Base-by-base conservation (phyloP, 371 early-diverging fungal genomes). In the Spraguea lophii region DNA sequence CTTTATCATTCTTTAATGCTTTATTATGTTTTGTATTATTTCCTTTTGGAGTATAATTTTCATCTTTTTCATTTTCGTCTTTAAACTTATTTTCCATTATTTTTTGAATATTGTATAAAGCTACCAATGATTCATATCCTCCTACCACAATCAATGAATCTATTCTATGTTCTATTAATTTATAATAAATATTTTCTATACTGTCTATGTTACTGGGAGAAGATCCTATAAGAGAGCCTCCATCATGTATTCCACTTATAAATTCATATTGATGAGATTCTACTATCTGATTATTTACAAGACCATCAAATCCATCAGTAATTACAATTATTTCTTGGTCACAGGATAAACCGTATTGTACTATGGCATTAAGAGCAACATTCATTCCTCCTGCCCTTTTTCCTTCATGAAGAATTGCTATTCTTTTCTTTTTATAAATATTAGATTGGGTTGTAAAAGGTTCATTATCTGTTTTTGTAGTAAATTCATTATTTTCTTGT, bases 361-460 rank as follows among this genome's bases (percentile, higher is more conserved):
- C 85, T 3, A 82, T 79, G 1, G 81, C 78, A 46, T 88, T 79
- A 3, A 90, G 83, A 0, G 88, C 90, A 10, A 87, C 80, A 66
- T 93, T 93, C 87, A 92, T 89, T 40, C 97, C 97, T 49, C 85
- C 88, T 12, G 88, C 85, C 25, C 92, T 90, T 0, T 85, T 86
- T 46, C 94, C 97, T 22, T 80, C 75, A 52, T 90, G 85, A 26
- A 92, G 63, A 54, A 95, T 83, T 41, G 78, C 93, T 46, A 95
- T 78, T 48, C 82, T 80, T 32, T 17, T 20, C 12, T 35, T 42
- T 47, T 12, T 34, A 16, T 19, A 3, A n/a, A 10, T 10, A 37
- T 12, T 44, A 17, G 7, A 4, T 7, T 6, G 3, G 44, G 3
- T 27, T 37, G 4, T 13, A 32, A 2, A 39, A 23, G 15, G 45